These are phyloP conservation scores for Melastoma malabathricum DNA, from an alignment of 345 rosid genomes.

Conservation along the genomic window DNA sequence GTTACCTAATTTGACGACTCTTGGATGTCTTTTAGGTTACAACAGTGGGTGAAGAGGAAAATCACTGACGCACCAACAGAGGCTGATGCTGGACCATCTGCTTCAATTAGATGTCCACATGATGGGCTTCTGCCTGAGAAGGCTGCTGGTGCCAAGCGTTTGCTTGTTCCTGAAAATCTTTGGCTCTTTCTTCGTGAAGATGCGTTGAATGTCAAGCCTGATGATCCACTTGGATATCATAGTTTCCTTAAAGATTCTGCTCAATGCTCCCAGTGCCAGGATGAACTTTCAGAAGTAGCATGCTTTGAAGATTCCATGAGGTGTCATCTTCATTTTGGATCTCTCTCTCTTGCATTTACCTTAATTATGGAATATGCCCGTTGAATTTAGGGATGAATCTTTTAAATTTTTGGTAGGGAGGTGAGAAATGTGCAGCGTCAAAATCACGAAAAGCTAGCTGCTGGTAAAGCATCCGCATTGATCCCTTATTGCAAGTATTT, in stretches of 20 bases:
- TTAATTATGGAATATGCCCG: slow-evolving; percentile 4
- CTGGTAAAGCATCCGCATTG: slow-evolving; percentile 50
- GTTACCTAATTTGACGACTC: background rate
- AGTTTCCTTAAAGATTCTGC: slow-evolving; percentile 43
- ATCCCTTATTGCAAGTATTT: slow-evolving; percentile 45
- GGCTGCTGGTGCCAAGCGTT: slow-evolving; percentile 79
- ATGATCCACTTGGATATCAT: slow-evolving; percentile 41
- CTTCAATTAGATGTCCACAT: slow-evolving; percentile 61
- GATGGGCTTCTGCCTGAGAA: slow-evolving; percentile 77
- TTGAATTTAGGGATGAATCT: slow-evolving; percentile 13
- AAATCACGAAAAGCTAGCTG: slow-evolving; percentile 75
- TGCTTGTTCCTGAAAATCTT: slow-evolving; percentile 67
- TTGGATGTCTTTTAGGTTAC: slow-evolving; percentile 45
- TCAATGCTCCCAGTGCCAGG: slow-evolving; percentile 61
- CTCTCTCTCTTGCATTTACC: slow-evolving; percentile 3
- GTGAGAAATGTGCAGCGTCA: slow-evolving; percentile 70
- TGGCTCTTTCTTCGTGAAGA: slow-evolving; percentile 86
- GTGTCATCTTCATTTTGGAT: slow-evolving; percentile 26
- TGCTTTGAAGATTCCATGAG: slow-evolving; percentile 71
- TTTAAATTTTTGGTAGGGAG: slow-evolving; percentile 40
- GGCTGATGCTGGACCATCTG: slow-evolving; percentile 82
- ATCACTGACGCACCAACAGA: slow-evolving; percentile 82
- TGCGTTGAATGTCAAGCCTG: slow-evolving; percentile 47
- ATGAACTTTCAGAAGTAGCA: slow-evolving; percentile 81
- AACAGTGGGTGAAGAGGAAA: slow-evolving; percentile 91